Conservation (phyloP, 345 rosid genomes). For the Acer negundo region DNA sequence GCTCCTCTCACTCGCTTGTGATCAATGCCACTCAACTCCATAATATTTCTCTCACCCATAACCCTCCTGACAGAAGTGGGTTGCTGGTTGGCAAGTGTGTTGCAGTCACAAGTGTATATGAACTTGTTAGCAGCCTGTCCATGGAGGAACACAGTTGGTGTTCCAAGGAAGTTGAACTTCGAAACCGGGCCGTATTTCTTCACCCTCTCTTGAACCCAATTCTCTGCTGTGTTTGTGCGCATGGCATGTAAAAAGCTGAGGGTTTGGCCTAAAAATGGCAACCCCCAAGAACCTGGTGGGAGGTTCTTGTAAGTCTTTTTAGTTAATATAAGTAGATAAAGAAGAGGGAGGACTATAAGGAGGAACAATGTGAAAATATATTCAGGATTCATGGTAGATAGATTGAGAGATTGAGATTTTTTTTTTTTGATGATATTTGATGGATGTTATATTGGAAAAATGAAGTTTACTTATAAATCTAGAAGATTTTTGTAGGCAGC, state of each 20-base stretch:
- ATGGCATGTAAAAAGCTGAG: slow-evolving; percentile 25
- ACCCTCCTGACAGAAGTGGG: slow-evolving; percentile 19
- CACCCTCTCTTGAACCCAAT: slow-evolving; percentile 36
- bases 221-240: slow-evolving; percentile 26
- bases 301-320: slow-evolving; percentile 18
- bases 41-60: slow-evolving; percentile 27
- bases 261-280: slow-evolving; percentile 42
- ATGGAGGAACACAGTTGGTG: slow-evolving; percentile 28
- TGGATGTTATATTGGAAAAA: neutral
- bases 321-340: slow-evolving; percentile 22
- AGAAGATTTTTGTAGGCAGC: neutral
- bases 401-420: neutral
- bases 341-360: slow-evolving; percentile 22
- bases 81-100: slow-evolving; percentile 17
- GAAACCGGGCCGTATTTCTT: slow-evolving; percentile 41
- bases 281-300: slow-evolving; percentile 48
- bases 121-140: slow-evolving; percentile 45
- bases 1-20: slow-evolving; percentile 42
- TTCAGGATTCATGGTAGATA: neutral
- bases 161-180: slow-evolving; percentile 32
- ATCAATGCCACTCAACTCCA: slow-evolving; percentile 32
- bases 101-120: slow-evolving; percentile 22
- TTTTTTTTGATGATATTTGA: neutral
- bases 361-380: neutral
- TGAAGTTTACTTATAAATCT: neutral